phyloP scores from a whole-genome alignment of 352 stramenopile genomes.

The Nothophytophthora sp. region DNA sequence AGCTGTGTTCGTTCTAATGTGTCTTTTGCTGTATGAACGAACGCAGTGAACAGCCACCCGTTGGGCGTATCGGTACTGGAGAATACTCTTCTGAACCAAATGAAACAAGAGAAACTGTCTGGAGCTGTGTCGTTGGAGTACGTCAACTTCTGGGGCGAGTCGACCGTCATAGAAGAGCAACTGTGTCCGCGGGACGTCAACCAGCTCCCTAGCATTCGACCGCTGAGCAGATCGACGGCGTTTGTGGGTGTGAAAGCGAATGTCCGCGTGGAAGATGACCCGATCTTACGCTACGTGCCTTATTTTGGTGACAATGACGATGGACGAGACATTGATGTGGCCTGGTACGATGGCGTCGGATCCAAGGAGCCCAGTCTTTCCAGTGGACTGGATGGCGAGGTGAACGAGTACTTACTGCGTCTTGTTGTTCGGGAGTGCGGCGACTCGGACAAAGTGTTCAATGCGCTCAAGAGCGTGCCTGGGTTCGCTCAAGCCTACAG shows the following conservation, averaged over 20 bases:
- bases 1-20: neutral
- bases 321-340: constrained; percentile 73
- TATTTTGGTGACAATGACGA: constrained; percentile 93
- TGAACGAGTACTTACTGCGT: constrained; percentile 73
- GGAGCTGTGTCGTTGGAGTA: constrained; percentile 36
- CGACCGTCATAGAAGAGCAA: constrained; percentile 13
- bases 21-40: neutral
- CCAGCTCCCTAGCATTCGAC: constrained; percentile 37
- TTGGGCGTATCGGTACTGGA: constrained; percentile 22
- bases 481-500: constrained; percentile 62
- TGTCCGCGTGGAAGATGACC: constrained; percentile 85
- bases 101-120: constrained; percentile 41
- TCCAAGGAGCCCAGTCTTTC: constrained; percentile 32
- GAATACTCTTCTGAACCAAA: constrained; percentile 37
- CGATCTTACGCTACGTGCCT: constrained; percentile 87
- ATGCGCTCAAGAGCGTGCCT: constrained; percentile 53
- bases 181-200: constrained; percentile 30
- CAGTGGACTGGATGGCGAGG: constrained; percentile 61
- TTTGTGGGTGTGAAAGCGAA: constrained; percentile 72
- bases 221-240: constrained; percentile 67
- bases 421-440: constrained; percentile 61
- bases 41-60: constrained; percentile 18
- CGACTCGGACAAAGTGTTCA: constrained; percentile 56
- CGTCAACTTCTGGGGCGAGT: constrained; percentile 25
- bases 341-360: constrained; percentile 62